Conservation (phyloP, 176 grass and related monocot genomes). For the Thalia dealbata region DNA sequence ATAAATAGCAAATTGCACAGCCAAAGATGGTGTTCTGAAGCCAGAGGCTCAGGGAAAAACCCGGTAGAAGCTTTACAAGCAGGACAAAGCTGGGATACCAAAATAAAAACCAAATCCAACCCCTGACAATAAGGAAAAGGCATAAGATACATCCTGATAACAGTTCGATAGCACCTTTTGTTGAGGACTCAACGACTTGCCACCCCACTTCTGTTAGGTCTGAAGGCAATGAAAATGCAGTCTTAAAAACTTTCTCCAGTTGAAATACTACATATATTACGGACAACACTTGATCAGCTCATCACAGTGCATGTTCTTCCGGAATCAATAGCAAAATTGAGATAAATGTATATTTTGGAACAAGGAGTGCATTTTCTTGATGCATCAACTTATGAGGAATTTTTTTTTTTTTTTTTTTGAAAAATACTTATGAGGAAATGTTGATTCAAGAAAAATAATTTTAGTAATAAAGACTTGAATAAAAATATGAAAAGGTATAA, state of each 20-base stretch:
- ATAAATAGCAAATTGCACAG: conserved; percentile 15
- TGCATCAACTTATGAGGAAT: too few species aligned
- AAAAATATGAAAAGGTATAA: too few species aligned
- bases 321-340: too few species aligned
- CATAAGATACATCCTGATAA: neutral
- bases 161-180: conserved; percentile 5
- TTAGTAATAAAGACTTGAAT: too few species aligned
- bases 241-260: conserved; percentile 99
- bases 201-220: neutral
- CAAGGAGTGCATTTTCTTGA: too few species aligned
- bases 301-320: too few species aligned
- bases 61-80: conserved; percentile 55
- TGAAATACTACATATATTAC: conserved; percentile 58
- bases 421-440: too few species aligned
- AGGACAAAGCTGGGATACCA: conserved; percentile 36
- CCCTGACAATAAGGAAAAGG: conserved; percentile 23
- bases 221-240: conserved; percentile 81
- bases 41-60: conserved; percentile 58
- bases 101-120: neutral
- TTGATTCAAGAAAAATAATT: too few species aligned
- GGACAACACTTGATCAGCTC: neutral
- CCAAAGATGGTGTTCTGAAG: conserved; percentile 34
- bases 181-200: neutral
- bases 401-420: too few species aligned
- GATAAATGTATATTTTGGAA: too few species aligned